Conservation (phyloP, 148 eudicot genomes). For the Rhododendron kiyosumense region DNA sequence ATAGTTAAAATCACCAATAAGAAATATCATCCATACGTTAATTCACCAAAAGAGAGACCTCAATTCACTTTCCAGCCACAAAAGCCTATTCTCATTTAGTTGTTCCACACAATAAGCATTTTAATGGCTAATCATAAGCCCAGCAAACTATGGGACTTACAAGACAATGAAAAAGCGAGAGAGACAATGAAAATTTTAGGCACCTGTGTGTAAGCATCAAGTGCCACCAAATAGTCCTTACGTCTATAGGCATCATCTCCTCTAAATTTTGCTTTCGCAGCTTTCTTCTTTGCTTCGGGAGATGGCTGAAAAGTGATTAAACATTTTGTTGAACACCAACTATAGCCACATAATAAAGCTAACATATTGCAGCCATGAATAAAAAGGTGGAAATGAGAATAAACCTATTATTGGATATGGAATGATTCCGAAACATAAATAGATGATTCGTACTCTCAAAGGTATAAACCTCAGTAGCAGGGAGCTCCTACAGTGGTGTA, state of each 20-base stretch:
- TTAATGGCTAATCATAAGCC: background rate
- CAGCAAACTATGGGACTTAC: background rate
- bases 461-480: background rate
- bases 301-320: conserved; percentile 40
- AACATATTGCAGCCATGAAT: background rate
- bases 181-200: background rate
- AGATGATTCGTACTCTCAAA: background rate
- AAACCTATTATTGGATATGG: background rate
- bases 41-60: too few relatives aligned
- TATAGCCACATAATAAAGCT: background rate
- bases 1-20: too few relatives aligned
- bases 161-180: background rate
- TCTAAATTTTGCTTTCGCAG: conserved; percentile 83
- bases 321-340: background rate
- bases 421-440: background rate
- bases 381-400: background rate
- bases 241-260: conserved; percentile 73
- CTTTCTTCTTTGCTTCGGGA: conserved; percentile 74
- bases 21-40: too few relatives aligned
- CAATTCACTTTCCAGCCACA: background rate
- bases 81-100: too few relatives aligned
- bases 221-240: conserved; percentile 57
- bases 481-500: background rate
- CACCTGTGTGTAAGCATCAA: conserved; percentile 92
- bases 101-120: background rate